These are phyloP conservation scores for Polyplosphaeria fusca DNA, from an alignment of 495 filamentous ascomycete species.

Conservation along the genomic window DNA sequence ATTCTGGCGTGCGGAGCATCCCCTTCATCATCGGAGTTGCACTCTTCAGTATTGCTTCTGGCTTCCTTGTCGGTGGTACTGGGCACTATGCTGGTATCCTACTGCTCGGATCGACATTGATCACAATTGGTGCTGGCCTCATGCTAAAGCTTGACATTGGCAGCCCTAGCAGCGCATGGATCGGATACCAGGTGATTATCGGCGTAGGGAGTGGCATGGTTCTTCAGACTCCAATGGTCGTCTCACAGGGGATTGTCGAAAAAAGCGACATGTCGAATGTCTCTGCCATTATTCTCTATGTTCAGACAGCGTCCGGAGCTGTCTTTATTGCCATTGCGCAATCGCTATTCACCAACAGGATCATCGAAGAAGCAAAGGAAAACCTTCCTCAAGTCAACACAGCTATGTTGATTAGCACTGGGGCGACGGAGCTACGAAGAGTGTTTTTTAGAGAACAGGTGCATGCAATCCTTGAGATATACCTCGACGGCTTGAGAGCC, in stretches of 20 bases:
- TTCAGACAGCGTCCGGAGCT: neutral
- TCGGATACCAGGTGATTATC: neutral
- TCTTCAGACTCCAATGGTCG: neutral
- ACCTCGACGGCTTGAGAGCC: neutral
- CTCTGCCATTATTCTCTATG: neutral
- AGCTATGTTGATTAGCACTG: neutral
- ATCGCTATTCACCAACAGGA: neutral
- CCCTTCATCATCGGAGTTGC: conserved; percentile 44
- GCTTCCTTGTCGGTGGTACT: neutral
- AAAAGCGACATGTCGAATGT: neutral
- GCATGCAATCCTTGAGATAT: neutral
- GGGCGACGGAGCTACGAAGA: neutral
- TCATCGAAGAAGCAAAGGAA: neutral
- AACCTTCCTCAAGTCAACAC: neutral
- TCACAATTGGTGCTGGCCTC: neutral
- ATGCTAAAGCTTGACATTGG: neutral
- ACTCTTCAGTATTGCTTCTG: conserved; percentile 4
- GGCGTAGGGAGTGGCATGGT: neutral
- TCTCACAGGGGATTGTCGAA: neutral
- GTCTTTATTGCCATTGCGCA: neutral
- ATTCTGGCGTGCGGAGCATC: conserved; percentile 34
- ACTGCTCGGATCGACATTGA: neutral
- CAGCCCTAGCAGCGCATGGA: neutral
- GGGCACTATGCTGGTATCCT: neutral
- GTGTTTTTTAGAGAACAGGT: neutral